Evolutionary conservation across 2,329 filamentous ascomycete genomes (phyloP), one percentile per base, ranked within the genome.

Genomic region (Monosporascus sp.): DNA sequence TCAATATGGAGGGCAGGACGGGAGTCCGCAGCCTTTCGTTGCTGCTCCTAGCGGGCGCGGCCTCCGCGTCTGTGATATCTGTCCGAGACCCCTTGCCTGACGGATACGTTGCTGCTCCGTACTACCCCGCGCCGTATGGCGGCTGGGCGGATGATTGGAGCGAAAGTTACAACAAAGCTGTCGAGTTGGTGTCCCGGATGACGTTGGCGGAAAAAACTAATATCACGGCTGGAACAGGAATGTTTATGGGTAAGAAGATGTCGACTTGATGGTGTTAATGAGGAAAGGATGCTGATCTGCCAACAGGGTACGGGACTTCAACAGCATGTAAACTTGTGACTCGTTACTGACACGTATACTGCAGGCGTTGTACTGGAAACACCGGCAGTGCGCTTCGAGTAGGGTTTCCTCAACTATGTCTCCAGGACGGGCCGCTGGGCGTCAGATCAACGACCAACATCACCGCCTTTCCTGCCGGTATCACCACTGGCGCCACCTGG

Each of bases 191-290:
- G 17, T 80, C 82, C 50, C 80, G 83, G 48, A 89, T 93, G 88
- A 92, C 88, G 0, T 70, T 93, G 52, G 88, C 87, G 2, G 89
- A 92, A 67, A 93, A 92, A 72, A 85, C 87, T 3, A 92, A 91
- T 64, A 77, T 91, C 50, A 90, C 87, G 0, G 81, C 81, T 1
- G 88, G 88, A 3, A 86, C 80, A 1, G 88, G 88, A 1, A 78
- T 86, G 43, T 86, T 77, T 58, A 91, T 90, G 88, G 87, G 80
- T 74, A 14, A 27, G n/a, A 37, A 43, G 50, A 49, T 51, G 31
- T 49, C n/a, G 65, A 59, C 64, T 61, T 15, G 24, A 53, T 52
- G 41, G 54, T 49, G 20, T 37, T 27, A 52, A 47, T 22, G 22
- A 31, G 37, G 14, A n/a, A 37, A 38, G 35, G 39, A n/a, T 49